Conservation (phyloP, 305 asterid genomes). For the Salvia sclarea region DNA sequence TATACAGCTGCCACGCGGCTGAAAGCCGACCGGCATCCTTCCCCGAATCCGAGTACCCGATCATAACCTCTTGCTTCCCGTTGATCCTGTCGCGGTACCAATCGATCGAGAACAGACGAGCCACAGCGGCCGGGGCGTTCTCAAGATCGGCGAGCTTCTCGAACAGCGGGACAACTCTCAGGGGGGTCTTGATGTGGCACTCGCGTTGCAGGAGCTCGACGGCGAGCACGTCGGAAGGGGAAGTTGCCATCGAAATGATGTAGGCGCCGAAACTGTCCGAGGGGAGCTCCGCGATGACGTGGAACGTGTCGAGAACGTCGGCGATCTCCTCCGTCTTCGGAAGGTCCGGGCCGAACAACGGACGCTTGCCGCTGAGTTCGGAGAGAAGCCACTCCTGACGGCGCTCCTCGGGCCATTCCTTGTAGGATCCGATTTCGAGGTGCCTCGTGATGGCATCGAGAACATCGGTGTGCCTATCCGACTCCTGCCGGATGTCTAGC, state of each 20-base stretch:
- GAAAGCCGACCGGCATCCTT: conserved; percentile 94
- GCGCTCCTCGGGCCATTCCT: conserved; percentile 78
- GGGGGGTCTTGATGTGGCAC: conserved; percentile 63
- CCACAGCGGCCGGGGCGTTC: conserved; percentile 80
- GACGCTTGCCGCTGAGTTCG: conserved; percentile 81
- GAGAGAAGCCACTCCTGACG: conserved; percentile 89
- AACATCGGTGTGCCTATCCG: conserved; percentile 87
- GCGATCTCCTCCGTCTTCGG: conserved; percentile 84
- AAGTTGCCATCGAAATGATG: conserved; percentile 88
- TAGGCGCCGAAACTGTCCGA: conserved; percentile 78
- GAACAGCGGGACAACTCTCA: conserved; percentile 80
- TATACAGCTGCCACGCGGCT: conserved; percentile 91
- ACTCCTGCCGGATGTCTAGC: conserved; percentile 90
- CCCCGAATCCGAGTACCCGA: conserved; percentile 91
- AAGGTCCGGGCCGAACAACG: conserved; percentile 78
- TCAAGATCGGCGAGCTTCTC: conserved; percentile 89
- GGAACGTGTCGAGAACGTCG: conserved; percentile 73
- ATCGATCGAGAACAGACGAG: conserved; percentile 74
- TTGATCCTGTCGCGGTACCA: conserved; percentile 78
- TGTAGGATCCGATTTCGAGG: conserved; percentile 79
- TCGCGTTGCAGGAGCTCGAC: conserved; percentile 88
- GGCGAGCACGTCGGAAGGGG: conserved; percentile 91
- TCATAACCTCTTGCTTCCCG: conserved; percentile 93
- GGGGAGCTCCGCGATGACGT: conserved; percentile 76
- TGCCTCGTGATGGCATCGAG: conserved; percentile 76